These are phyloP conservation scores for Colletotrichum acutatum DNA, from an alignment of 2,329 filamentous ascomycete genomes.

Conservation along the genomic window DNA sequence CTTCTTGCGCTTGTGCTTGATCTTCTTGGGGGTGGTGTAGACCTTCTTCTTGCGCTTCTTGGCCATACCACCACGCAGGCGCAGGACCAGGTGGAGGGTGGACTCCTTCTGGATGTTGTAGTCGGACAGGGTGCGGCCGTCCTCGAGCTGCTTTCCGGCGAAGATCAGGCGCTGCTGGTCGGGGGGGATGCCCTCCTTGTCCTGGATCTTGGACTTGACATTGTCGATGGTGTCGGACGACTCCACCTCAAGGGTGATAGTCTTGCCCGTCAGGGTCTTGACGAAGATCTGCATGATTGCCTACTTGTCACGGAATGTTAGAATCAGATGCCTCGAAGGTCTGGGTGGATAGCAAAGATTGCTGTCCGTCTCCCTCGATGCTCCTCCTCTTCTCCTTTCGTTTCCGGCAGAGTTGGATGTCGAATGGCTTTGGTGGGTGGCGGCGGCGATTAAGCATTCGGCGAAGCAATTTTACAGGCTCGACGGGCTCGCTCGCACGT, in stretches of 20 bases:
- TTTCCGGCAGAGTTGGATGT: neutral
- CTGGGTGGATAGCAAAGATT: conserved; percentile 1
- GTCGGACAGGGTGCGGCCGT: conserved; percentile 97
- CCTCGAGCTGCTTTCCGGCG: conserved; percentile 99
- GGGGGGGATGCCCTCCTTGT: conserved; percentile 99
- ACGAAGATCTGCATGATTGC: conserved; percentile 83
- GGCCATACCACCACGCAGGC: conserved; percentile 90
- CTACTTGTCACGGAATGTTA: conserved; percentile 57
- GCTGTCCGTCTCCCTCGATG: conserved; percentile 13
- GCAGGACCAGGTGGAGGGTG: conserved; percentile 97
- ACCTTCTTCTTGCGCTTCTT: conserved; percentile 99
- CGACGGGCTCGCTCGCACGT: neutral
- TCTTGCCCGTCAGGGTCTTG: conserved; percentile 97
- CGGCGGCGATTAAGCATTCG: neutral
- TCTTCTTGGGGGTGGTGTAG: conserved; percentile 99
- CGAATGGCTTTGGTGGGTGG: neutral
- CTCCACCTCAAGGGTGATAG: conserved; percentile 99
- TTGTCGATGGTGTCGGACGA: conserved; percentile 99
- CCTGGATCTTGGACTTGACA: conserved; percentile 98
- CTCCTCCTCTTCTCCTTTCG: neutral
- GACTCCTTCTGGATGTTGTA: conserved; percentile 99
- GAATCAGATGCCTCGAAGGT: conserved; percentile 38
- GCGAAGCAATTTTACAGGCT: conserved; percentile 13
- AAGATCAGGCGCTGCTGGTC: conserved; percentile 99
- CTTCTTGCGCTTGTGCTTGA: conserved; percentile 99